Evolutionary conservation across 2,329 filamentous ascomycete genomes (phyloP).

Genomic region (Cercospora sojina): DNA sequence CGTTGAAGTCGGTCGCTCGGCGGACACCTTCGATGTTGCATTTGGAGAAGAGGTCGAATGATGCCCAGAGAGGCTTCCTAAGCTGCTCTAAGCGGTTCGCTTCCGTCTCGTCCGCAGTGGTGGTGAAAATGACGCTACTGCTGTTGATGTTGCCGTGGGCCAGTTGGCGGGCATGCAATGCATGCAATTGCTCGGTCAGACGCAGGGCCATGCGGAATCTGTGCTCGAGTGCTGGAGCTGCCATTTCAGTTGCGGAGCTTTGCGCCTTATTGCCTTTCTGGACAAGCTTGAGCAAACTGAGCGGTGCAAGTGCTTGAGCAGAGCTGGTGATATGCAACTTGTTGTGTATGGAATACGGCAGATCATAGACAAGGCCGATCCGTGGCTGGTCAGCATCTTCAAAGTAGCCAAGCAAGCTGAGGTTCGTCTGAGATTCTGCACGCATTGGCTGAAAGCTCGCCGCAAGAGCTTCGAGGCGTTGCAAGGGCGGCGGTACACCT

Average conservation of each 20-base stretch:
- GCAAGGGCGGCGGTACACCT: constrained; percentile 47
- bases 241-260: constrained; percentile 41
- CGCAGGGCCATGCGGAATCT: constrained; percentile 75
- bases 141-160: constrained; percentile 69
- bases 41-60: constrained; percentile 71
- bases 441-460: constrained; percentile 35
- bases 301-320: constrained; percentile 36
- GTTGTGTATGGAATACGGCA: constrained; percentile 56
- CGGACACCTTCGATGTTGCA: constrained; percentile 49
- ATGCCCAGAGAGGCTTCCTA: constrained; percentile 67
- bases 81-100: constrained; percentile 54
- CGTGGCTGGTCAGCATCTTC: constrained; percentile 69
- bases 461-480: constrained; percentile 46
- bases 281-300: constrained; percentile 50
- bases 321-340: constrained; percentile 44
- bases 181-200: constrained; percentile 69
- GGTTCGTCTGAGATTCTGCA: constrained; percentile 40
- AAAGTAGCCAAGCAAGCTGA: constrained; percentile 68
- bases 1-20: constrained; percentile 50
- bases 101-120: constrained; percentile 46
- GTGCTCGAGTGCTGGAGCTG: constrained; percentile 66
- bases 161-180: constrained; percentile 67
- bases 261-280: constrained; percentile 48
- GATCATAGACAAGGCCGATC: constrained; percentile 72
- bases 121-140: constrained; percentile 66